These are phyloP conservation scores for Staphylotrichum longicolle DNA, from an alignment of 495 filamentous ascomycete genomes.

Conservation along the genomic window DNA sequence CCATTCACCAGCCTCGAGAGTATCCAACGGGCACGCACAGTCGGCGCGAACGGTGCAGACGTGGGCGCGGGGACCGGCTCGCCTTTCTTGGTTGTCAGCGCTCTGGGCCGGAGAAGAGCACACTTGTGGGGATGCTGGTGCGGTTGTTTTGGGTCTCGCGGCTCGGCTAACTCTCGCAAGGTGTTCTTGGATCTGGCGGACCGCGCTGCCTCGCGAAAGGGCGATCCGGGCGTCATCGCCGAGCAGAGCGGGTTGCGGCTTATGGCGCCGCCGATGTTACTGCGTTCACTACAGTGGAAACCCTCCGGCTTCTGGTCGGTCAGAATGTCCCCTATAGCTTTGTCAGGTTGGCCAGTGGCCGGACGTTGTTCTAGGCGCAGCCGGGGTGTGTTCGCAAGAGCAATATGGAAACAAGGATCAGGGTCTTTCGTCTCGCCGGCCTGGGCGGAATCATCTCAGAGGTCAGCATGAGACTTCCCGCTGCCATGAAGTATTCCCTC, in stretches of 20 bases:
- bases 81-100: constrained; percentile 78
- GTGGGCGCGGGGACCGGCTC: constrained; percentile 41
- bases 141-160: constrained; percentile 61
- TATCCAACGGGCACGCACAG: constrained; percentile 60
- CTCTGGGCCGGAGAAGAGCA: constrained; percentile 70
- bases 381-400: too few species aligned
- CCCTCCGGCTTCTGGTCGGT: constrained; percentile 70
- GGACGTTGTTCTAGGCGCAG: constrained; percentile 57
- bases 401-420: too few species aligned
- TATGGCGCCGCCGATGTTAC: constrained; percentile 76
- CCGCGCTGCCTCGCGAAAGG: constrained; percentile 55
- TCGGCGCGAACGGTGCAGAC: constrained; percentile 36
- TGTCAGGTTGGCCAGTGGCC: constrained; percentile 70
- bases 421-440: too few species aligned
- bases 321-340: constrained; percentile 88
- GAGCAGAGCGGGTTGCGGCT: constrained; percentile 67
- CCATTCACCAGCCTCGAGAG: constrained; percentile 78
- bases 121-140: constrained; percentile 74
- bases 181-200: constrained; percentile 79
- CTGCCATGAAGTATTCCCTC: too few species aligned
- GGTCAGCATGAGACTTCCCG: too few species aligned
- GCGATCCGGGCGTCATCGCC: constrained; percentile 67
- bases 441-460: too few species aligned
- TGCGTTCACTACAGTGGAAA: constrained; percentile 80
- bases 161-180: constrained; percentile 60